Evolutionary conservation across 2,329 filamentous ascomycete species (phyloP), one percentile per base, ranked within the genome.

Genomic region (Paecilomyces formosus): DNA sequence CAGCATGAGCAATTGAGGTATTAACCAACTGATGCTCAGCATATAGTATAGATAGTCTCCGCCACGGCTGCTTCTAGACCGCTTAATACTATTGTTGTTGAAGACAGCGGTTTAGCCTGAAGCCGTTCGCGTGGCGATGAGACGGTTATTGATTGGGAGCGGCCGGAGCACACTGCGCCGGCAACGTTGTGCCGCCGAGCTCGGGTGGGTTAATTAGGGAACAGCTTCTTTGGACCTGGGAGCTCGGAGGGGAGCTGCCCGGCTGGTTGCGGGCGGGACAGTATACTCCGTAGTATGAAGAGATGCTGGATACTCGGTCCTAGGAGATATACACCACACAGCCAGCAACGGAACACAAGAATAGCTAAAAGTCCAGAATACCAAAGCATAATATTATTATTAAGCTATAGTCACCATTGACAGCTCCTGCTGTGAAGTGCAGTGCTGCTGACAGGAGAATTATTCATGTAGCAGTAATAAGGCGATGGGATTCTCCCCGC

Each of bases 131-230:
- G 64, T 64, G 63, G 63, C 65, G 64, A 64, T 65, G 65, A 58
- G 64, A 64, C 66, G 64, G 64, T 66, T 65, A 60, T 62, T 65
- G 55, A 63, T 66, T 65, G 65, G 64, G 64, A 49, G 58, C 22
- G 56, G 54, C 59, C 70, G 70, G 70, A 72, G 69, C 68, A 72
- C 69, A 59, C 67, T 72, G 69, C 60, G 63, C 70, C 70, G 70
- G 39, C 8, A 26, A 45, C 33, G 39, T 45, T 45, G 39, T 18
- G 11, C 13, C 31, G 11, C 31, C 12, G 35, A 39, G 35, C 35
- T 39, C 35, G 35, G 35, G 15, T 39, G 35, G 35, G 7, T 57
- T 51, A 26, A 26, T 26, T 3, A 26, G 60, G 58, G 56, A 57
- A 58, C 30, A 57, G 54, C 56, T 53, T 49, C 26, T 26, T 28